Evolutionary conservation across 164 flowering plant species (phyloP).

Genomic region (Platanus orientalis): DNA sequence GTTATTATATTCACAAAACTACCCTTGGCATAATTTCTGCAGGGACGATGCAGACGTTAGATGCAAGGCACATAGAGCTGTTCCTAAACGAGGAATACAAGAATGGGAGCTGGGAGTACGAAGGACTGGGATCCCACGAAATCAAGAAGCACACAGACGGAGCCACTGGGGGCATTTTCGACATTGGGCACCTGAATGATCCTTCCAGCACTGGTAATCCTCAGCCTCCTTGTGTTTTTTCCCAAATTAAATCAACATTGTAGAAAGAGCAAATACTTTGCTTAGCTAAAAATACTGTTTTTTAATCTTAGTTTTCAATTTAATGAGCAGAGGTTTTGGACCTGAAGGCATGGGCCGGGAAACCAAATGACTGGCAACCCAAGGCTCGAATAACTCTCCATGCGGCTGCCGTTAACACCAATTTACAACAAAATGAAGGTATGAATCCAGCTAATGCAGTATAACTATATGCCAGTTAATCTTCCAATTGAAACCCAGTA

Average conservation of each 20-base stretch:
- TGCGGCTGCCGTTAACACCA: constrained; percentile 86
- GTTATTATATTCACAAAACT: no score
- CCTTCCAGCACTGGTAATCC: constrained; percentile 47
- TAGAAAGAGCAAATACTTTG: no score
- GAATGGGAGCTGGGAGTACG: constrained; percentile 75
- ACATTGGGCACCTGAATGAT: constrained; percentile 55
- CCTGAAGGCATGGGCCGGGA: constrained; percentile 67
- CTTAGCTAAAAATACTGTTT: no score
- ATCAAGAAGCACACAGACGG: constrained; percentile 39
- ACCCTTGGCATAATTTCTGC: constrained; percentile 5
- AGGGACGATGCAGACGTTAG: constrained; percentile 97
- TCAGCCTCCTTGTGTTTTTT: no score
- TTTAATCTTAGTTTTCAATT: not conserved
- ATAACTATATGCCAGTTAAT: no score
- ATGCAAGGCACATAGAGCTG: constrained; percentile 85
- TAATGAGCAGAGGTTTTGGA: constrained; percentile 48
- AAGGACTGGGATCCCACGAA: constrained; percentile 52
- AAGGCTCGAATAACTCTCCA: constrained; percentile 65
- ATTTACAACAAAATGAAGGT: constrained; percentile 82
- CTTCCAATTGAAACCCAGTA: no score
- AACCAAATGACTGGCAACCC: constrained; percentile 70
- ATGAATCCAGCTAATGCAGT: no score
- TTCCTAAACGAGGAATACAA: constrained; percentile 60
- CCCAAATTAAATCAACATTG: no score
- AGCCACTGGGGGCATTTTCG: constrained; percentile 71